Percentiles rank a stretch among this genome's conserved stretches.
phyloP scores from a whole-genome alignment of 768 basidiomycete genomes.

The Solioccasus polychromus region DNA sequence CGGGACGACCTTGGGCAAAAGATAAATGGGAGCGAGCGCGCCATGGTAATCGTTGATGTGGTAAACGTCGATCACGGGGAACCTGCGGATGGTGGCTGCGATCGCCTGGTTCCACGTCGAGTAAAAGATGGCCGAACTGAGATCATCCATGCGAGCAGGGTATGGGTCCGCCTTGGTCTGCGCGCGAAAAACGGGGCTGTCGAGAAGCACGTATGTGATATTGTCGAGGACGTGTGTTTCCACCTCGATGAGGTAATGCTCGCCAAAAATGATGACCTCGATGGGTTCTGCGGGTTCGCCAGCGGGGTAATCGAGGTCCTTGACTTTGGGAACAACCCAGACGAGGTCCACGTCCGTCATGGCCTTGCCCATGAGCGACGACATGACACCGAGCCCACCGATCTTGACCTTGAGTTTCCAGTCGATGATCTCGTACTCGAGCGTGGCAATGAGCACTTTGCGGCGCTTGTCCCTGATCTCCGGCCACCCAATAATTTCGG shows the following conservation, averaged over 20 bases:
- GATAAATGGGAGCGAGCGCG: slow-evolving; percentile 85
- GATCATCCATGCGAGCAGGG: slow-evolving; percentile 95
- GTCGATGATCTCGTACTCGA: slow-evolving; percentile 96
- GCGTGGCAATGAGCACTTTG: slow-evolving; percentile 86
- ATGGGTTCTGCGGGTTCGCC: slow-evolving; percentile 92
- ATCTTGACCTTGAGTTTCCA: slow-evolving; percentile 99
- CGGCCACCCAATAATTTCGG: slow-evolving; percentile 94
- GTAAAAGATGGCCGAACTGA: slow-evolving; percentile 95
- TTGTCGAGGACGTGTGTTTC: slow-evolving; percentile 92
- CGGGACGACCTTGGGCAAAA: slow-evolving; percentile 88
- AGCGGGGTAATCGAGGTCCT: slow-evolving; percentile 88
- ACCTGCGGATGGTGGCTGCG: slow-evolving; percentile 83
- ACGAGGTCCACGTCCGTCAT: slow-evolving; percentile 96
- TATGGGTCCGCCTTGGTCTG: slow-evolving; percentile 96
- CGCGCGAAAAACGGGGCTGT: slow-evolving; percentile 94
- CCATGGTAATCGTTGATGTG: slow-evolving; percentile 97
- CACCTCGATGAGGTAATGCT: slow-evolving; percentile 93
- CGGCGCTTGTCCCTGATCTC: slow-evolving; percentile 89
- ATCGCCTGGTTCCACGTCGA: slow-evolving; percentile 99
- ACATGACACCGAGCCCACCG: slow-evolving; percentile 97
- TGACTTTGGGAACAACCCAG: slow-evolving; percentile 94
- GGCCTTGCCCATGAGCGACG: slow-evolving; percentile 94
- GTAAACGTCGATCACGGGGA: slow-evolving; percentile 88
- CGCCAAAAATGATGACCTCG: slow-evolving; percentile 95
- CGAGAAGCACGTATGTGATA: slow-evolving; percentile 92